A percentile compares a stretch with the other conserved stretches of the same genome.
These are phyloP conservation scores for Cystobasidium slooffiae DNA, from an alignment of 1,284 basidiomycete species.

Conservation along the genomic window DNA sequence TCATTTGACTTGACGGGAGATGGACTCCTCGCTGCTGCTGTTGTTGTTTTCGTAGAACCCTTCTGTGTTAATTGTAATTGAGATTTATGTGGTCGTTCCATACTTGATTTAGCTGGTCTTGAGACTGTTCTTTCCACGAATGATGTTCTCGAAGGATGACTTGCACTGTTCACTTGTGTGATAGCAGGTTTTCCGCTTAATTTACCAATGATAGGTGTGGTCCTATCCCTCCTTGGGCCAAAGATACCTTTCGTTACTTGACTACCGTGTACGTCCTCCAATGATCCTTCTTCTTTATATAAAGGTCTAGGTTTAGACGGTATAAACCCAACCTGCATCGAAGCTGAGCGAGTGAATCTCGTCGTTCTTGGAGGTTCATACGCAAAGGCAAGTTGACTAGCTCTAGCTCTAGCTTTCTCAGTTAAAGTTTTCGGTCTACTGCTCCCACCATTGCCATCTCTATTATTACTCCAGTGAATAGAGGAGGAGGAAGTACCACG, in stretches of 20 bases:
- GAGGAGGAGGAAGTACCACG: too few species aligned
- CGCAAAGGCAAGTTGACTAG: conserved; percentile 16
- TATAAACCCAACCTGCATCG: conserved; percentile 19
- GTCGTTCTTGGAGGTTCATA: conserved; percentile 5
- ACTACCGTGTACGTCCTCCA: not conserved
- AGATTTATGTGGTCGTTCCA: conserved; percentile 21
- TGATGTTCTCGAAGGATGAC: not conserved
- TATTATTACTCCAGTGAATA: too few species aligned
- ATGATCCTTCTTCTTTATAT: conserved; percentile 13
- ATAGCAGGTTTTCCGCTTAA: not conserved
- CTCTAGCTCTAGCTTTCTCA: conserved; percentile 29
- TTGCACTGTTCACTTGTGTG: not conserved
- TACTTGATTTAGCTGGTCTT: conserved; percentile 8
- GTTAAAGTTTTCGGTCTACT: conserved; percentile 31
- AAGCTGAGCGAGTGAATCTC: conserved; percentile 16
- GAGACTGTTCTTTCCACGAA: conserved; percentile 31
- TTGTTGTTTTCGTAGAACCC: not conserved
- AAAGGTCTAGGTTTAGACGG: conserved; percentile 9
- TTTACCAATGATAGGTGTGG: not conserved
- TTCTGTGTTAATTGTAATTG: not conserved
- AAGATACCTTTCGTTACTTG: conserved; percentile 6
- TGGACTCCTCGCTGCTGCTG: not conserved
- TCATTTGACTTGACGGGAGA: not conserved
- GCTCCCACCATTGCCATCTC: not conserved
- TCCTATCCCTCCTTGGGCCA: conserved; percentile 10